Conservation (phyloP, 2,329 filamentous ascomycete genomes). For the Escovopsis sp. region DNA sequence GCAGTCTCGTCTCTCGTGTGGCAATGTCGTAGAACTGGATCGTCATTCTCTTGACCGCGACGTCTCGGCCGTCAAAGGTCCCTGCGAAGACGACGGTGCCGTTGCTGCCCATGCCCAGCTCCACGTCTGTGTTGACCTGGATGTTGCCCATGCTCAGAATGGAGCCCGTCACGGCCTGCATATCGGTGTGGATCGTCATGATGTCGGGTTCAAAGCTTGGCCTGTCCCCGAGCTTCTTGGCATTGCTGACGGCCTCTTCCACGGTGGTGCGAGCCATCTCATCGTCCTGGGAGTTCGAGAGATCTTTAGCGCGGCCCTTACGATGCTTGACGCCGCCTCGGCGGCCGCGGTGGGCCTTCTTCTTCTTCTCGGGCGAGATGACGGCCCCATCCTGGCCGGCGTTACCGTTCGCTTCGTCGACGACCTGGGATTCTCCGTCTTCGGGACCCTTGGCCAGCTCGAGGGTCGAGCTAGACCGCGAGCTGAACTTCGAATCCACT, state of each 20-base stretch:
- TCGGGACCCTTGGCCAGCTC: background rate
- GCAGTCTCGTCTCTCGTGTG: conserved; percentile 77
- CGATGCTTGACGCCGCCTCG: conserved; percentile 57
- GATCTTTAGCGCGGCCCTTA: conserved; percentile 40
- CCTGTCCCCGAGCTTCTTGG: conserved; percentile 41
- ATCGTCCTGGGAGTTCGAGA: conserved; percentile 35
- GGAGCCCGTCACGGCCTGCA: conserved; percentile 44
- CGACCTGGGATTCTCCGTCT: background rate
- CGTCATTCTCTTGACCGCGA: conserved; percentile 93
- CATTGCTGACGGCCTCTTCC: conserved; percentile 47
- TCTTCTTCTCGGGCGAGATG: conserved; percentile 38
- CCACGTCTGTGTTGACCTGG: conserved; percentile 47
- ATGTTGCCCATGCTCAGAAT: conserved; percentile 49
- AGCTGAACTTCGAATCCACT: background rate
- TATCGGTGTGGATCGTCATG: conserved; percentile 40
- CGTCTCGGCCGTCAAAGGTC: conserved; percentile 82
- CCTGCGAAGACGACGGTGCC: conserved; percentile 94
- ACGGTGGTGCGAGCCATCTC: conserved; percentile 30
- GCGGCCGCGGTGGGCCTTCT: conserved; percentile 55
- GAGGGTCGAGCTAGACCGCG: background rate
- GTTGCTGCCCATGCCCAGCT: conserved; percentile 72
- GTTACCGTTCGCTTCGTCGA: background rate
- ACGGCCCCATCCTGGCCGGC: background rate
- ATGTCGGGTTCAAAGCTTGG: conserved; percentile 46
- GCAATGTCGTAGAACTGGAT: conserved; percentile 94